A percentile compares a stretch with the other conserved stretches of the same genome.
phyloP scores from a whole-genome alignment of 2,329 filamentous ascomycete genomes.

The Lachnellula arida region DNA sequence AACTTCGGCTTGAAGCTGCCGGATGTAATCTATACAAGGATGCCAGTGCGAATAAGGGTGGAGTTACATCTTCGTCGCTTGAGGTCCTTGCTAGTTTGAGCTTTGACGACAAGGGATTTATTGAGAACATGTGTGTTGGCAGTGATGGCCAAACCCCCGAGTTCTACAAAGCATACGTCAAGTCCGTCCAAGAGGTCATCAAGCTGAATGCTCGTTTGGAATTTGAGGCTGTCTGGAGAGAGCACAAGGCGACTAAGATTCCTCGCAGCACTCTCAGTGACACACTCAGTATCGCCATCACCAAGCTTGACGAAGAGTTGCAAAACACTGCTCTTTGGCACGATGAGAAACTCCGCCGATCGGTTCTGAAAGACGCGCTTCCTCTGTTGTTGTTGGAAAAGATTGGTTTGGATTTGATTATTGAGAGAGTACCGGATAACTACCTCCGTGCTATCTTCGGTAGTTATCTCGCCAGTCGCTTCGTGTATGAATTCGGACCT shows the following conservation, averaged over 20 bases:
- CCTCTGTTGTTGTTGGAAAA: constrained; percentile 79
- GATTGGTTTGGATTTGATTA: constrained; percentile 85
- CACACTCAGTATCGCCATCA: constrained; percentile 86
- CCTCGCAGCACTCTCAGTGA: constrained; percentile 86
- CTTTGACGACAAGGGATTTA: constrained; percentile 86
- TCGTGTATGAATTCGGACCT: constrained; percentile 93
- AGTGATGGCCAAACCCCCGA: constrained; percentile 69
- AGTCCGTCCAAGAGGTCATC: constrained; percentile 85
- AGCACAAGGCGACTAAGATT: constrained; percentile 76
- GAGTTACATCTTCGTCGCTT: constrained; percentile 93
- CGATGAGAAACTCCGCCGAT: constrained; percentile 70
- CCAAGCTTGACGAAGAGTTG: constrained; percentile 92
- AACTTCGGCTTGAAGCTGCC: constrained; percentile 90
- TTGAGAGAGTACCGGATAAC: constrained; percentile 80
- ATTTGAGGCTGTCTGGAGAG: constrained; percentile 97
- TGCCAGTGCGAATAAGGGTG: constrained; percentile 96
- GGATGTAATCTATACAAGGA: constrained; percentile 96
- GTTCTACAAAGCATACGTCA: constrained; percentile 93
- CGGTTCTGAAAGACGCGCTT: constrained; percentile 78
- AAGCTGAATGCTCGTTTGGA: constrained; percentile 87
- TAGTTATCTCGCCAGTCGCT: constrained; percentile 88
- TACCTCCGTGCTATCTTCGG: constrained; percentile 96
- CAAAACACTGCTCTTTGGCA: constrained; percentile 91
- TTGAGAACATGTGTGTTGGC: constrained; percentile 90
- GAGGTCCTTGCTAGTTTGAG: constrained; percentile 93